A percentile compares a stretch with the other conserved stretches of the same genome.
phyloP scores from a whole-genome alignment of 2,329 filamentous ascomycete genomes.

The Cladosporium sp. region DNA sequence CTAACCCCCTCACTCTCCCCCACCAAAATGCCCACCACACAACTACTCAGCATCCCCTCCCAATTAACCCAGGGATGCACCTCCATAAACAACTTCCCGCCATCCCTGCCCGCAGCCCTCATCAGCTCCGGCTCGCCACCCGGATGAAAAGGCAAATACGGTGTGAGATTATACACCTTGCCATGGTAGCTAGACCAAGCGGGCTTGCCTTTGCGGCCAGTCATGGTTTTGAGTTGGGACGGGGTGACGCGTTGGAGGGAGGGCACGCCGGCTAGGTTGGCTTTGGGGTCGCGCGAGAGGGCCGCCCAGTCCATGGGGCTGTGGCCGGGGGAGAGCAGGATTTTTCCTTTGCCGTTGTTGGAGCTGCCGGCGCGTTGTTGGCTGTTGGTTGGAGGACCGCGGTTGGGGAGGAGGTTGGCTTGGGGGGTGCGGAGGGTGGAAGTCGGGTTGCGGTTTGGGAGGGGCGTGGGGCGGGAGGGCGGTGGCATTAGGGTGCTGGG shows the following conservation, averaged over 20 bases:
- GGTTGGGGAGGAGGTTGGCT: constrained; percentile 46
- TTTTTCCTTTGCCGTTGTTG: constrained; percentile 50
- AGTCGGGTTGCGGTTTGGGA: constrained; percentile 26
- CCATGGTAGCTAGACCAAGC: constrained; percentile 89
- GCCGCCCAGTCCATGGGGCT: constrained; percentile 95
- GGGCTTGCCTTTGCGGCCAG: constrained; percentile 72
- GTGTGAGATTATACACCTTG: constrained; percentile 88
- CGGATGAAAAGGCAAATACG: constrained; percentile 86
- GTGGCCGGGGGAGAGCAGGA: constrained; percentile 81
- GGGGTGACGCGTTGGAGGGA: constrained; percentile 71
- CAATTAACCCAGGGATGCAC: constrained; percentile 65
- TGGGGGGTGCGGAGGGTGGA: constrained; percentile 38
- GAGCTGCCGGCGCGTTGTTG: constrained; percentile 35
- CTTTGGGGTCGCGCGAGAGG: constrained; percentile 50
- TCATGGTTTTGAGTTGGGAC: constrained; percentile 69
- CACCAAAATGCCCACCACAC: constrained; percentile 58
- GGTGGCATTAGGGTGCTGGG: constrained; percentile 27
- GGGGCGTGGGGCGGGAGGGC: constrained; percentile 19
- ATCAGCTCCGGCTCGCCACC: constrained; percentile 77
- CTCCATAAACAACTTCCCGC: constrained; percentile 57
- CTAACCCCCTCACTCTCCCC: constrained; percentile 44
- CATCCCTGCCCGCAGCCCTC: constrained; percentile 71
- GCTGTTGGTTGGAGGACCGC: constrained; percentile 36
- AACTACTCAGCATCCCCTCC: constrained; percentile 60
- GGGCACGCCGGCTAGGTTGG: constrained; percentile 44